Base-by-base conservation (phyloP, 345 rosid species). In the Acer yangbiense region DNA sequence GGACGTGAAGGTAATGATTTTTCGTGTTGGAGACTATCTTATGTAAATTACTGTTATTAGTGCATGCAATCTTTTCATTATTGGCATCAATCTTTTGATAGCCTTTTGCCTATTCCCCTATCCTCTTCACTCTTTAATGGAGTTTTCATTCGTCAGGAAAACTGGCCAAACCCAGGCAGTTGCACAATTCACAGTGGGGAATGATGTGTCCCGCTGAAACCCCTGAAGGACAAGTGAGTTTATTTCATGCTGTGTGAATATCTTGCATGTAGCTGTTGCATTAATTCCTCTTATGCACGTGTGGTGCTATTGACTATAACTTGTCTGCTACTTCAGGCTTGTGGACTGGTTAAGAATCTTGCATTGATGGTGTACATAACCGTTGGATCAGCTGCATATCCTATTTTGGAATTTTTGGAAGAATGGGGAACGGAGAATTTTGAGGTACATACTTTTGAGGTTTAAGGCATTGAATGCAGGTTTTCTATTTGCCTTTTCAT, bases 131-230 rank as follows among this genome's bases (percentile, higher is more conserved):
- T 65, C 41, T 69, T 27, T 72, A 65, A 82, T 65, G 39, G 68
- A 68, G 58, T 55, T 35, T 50, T 84, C 73, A 41, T 77, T 75
- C 66, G 76, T 55, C 85, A 96, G 99, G 99, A 61, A 96, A 96
- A 86, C 85, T 96, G 93, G 97, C 99, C 23, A 96, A 96, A 82
- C 99, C 99, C 23, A 88, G 99, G 82, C 98, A 96, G 79, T 87
- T 96, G 86, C 99, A 96, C 84, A 96, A 96, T 85, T 96, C 99
- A 75, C 99, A 96, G 74, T 96, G 99, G 99, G 99, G 98, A 79
- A 96, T 96, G 98, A 96, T 96, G 99, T 96, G 99, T 83, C 99
- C 99, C 25, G 98, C 99, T 78, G 99, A 94, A 85, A 96, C 99
- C 78, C 99, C 99, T 70, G 99, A 96, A 89, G 99, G 99, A 82